Percentiles rank a stretch among this genome's conserved stretches.
Evolutionary conservation across 2,329 filamentous ascomycete species (phyloP).

Genomic region (Ophiostoma sp.): DNA sequence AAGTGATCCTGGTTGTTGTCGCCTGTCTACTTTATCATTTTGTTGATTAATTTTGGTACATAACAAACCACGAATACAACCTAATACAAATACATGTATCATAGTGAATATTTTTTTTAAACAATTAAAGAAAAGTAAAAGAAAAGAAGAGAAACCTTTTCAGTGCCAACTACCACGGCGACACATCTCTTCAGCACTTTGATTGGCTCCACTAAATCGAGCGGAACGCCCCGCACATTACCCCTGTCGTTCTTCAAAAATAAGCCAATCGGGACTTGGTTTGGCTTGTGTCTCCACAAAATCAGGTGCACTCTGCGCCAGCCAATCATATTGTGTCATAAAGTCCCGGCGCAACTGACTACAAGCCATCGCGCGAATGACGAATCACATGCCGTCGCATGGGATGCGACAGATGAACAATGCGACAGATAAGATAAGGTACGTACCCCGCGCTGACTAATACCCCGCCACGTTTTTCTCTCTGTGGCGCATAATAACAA

Average conservation of each 20-base stretch:
- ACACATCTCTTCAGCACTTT: background rate
- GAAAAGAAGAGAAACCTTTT: too few relatives aligned
- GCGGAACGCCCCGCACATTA: background rate
- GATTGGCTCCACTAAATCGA: background rate
- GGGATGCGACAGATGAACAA: background rate
- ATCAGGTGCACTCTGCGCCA: background rate
- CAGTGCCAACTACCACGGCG: too few relatives aligned
- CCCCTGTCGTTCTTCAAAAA: background rate
- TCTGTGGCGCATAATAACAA: background rate
- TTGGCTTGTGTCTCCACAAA: background rate
- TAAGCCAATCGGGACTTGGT: background rate
- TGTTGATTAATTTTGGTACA: too few relatives aligned
- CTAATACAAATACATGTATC: too few relatives aligned
- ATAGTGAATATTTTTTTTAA: too few relatives aligned
- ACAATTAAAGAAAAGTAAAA: too few relatives aligned
- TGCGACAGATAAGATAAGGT: constrained; percentile 12
- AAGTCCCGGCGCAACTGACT: background rate
- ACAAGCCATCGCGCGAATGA: background rate
- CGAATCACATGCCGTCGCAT: constrained; percentile 10
- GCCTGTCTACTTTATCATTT: too few relatives aligned
- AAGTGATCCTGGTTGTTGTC: background rate
- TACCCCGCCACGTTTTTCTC: background rate
- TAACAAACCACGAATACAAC: too few relatives aligned
- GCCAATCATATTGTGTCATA: background rate
- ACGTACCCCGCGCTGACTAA: constrained; percentile 14